These are phyloP conservation scores for Paracoccidioides brasiliensis DNA, from an alignment of 2,329 filamentous ascomycete species.

Conservation along the genomic window DNA sequence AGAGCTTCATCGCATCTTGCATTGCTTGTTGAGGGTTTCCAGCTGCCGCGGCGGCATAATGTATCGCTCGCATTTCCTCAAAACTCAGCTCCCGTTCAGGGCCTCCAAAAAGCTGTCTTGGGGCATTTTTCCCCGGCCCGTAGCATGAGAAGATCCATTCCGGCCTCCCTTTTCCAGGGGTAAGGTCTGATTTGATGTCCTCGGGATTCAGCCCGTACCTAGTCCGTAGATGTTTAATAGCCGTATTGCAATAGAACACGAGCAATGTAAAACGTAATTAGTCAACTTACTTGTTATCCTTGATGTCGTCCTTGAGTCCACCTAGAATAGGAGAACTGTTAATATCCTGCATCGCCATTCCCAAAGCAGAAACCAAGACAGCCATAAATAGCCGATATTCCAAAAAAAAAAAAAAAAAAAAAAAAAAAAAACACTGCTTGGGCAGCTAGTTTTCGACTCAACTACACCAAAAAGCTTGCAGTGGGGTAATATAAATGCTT, in stretches of 20 bases:
- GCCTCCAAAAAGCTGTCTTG: constrained; percentile 73
- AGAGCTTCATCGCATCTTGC: constrained; percentile 41
- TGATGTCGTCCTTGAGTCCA: constrained; percentile 9
- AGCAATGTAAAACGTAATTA: neutral
- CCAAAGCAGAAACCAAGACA: neutral
- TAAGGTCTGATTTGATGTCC: constrained; percentile 53
- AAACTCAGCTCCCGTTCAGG: constrained; percentile 68
- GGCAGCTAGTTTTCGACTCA: no score
- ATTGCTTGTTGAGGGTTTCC: constrained; percentile 47
- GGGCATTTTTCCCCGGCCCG: constrained; percentile 61
- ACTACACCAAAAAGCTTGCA: no score
- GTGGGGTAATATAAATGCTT: no score
- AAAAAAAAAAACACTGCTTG: neutral
- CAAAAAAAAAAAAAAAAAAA: neutral
- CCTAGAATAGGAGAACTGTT: constrained; percentile 12
- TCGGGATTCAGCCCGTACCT: constrained; percentile 45
- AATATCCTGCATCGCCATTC: neutral
- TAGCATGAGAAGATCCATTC: constrained; percentile 81
- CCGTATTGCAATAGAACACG: constrained; percentile 3
- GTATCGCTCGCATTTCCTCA: constrained; percentile 66
- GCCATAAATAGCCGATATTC: neutral
- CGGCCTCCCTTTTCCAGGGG: constrained; percentile 49
- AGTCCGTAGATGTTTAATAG: constrained; percentile 15
- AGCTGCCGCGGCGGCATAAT: constrained; percentile 51
- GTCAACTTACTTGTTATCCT: constrained; percentile 5